Base-by-base conservation (phyloP, 495 filamentous ascomycete species). In the Pseudomonodictys pantanalensis region DNA sequence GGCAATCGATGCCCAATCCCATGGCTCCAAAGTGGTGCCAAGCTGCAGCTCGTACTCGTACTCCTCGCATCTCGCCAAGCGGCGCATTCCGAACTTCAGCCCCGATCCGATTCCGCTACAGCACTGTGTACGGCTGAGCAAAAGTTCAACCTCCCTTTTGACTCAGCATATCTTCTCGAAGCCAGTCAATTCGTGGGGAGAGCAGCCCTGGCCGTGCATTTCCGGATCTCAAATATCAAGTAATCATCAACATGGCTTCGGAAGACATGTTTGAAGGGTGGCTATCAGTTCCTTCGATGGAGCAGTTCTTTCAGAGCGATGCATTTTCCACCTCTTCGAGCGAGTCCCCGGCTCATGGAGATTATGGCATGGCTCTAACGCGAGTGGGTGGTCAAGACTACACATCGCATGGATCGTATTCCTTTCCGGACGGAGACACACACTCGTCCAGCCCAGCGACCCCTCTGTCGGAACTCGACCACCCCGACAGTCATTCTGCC, bases 241-340 rank as follows among this genome's bases (percentile, higher is more conserved):
- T 8, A 9, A 29, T 26, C 46, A 30, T 11, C 46, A 28, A 17
- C 15, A 49, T 49, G 46, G 5, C 32, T 3, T 9, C 23, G 11
- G 46, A 49, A 29, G 28, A 49, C 25, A 23, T 49, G 10, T 49
- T 49, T 29, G 10, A 30, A 30, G 46, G 46, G 3, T 49, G 46
- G 46, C 6, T 30, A 26, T 49, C 46, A 7, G 20, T 49, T 24
- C 46, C 46, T 5, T 43, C 41, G 7, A 49, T 49, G 46, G 46
- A 49, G 20, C 10, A 6, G 17, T 30, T 49, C 5, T 8, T 49
- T 18, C 12, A 30, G 10, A 8, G 25, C 28, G 6, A 17, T 5
- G 3, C 22, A 2, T 29, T 26, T 10, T 17, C 46, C 23, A 28
- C 25, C 2, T 2, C 46, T 1, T 6, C 15, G 10, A 30, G 9